Conservation (phyloP, 805 yeast species). For the Lachancea sp. region DNA sequence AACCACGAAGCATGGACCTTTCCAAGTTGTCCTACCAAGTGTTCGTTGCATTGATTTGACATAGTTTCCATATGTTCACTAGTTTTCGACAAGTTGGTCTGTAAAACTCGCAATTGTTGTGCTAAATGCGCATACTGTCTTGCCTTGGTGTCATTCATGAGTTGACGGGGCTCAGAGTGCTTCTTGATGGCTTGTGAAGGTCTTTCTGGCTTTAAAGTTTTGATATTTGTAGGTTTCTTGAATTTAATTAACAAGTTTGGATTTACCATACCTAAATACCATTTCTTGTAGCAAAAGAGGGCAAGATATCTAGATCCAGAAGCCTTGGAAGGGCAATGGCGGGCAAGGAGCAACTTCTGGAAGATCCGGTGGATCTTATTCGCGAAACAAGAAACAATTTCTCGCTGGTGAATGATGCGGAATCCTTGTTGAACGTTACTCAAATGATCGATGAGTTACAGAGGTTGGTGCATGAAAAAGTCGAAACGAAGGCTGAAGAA, state of each 20-base stretch:
- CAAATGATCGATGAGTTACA: slow-evolving; percentile 5
- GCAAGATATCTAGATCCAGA: neutral
- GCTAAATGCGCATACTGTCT: slow-evolving; percentile 31
- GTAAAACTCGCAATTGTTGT: slow-evolving; percentile 23
- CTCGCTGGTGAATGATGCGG: slow-evolving; percentile 14
- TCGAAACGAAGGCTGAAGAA: slow-evolving; percentile 2
- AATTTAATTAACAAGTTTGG: neutral
- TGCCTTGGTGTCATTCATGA: slow-evolving; percentile 23
- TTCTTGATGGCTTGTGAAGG: too few species aligned
- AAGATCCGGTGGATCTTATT: slow-evolving; percentile 21
- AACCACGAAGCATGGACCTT: slow-evolving; percentile 30
- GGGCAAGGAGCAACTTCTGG: slow-evolving; percentile 15
- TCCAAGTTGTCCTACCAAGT: slow-evolving; percentile 29
- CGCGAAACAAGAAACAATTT: slow-evolving; percentile 23
- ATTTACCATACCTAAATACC: neutral
- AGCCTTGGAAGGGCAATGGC: slow-evolving; percentile 8
- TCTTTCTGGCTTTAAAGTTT: too few species aligned
- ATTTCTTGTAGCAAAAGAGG: neutral
- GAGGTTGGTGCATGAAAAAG: slow-evolving; percentile 3
- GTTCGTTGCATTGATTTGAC: slow-evolving; percentile 29
- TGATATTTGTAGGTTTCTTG: too few species aligned
- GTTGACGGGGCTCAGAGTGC: neutral
- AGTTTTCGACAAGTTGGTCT: slow-evolving; percentile 23
- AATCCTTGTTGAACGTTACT: slow-evolving; percentile 2
- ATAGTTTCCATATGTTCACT: slow-evolving; percentile 23